phyloP scores from a whole-genome alignment of 371 early-diverging fungal species.

The Mortierella sp. region DNA sequence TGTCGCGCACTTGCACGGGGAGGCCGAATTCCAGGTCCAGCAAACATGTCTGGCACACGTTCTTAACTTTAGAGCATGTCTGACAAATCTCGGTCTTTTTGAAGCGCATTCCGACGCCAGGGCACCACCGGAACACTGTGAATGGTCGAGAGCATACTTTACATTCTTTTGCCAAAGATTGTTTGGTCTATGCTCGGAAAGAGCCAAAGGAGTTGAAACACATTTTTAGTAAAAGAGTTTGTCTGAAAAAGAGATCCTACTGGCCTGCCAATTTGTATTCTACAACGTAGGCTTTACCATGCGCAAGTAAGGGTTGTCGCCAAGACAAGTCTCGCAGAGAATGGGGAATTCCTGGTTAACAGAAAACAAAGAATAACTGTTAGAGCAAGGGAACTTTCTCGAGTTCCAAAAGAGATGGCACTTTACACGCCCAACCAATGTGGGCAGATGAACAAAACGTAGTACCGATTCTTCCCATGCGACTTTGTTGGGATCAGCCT shows the following conservation, averaged over 20 bases:
- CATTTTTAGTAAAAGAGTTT: too few species aligned
- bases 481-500: conserved; percentile 77
- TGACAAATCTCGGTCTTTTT: conserved; percentile 98
- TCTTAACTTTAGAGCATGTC: conserved; percentile 96
- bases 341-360: conserved; percentile 80
- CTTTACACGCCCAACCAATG: too few species aligned
- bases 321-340: conserved; percentile 96
- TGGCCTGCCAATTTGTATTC: background rate
- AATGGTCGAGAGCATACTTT: conserved; percentile 94
- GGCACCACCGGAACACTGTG: conserved; percentile 97
- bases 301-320: conserved; percentile 96
- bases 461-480: conserved; percentile 78
- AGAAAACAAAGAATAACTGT: background rate
- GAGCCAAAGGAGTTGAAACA: background rate
- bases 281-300: conserved; percentile 71
- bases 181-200: conserved; percentile 69
- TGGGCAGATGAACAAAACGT: background rate
- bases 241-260: too few species aligned
- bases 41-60: conserved; percentile 97
- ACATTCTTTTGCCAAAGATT: conserved; percentile 90
- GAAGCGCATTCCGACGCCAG: conserved; percentile 93
- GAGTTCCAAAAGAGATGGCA: too few species aligned
- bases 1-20: conserved; percentile 94
- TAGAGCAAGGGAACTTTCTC: too few species aligned
- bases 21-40: conserved; percentile 95